phyloP scores from a whole-genome alignment of 805 yeast genomes.

The Candida broadrunensis region DNA sequence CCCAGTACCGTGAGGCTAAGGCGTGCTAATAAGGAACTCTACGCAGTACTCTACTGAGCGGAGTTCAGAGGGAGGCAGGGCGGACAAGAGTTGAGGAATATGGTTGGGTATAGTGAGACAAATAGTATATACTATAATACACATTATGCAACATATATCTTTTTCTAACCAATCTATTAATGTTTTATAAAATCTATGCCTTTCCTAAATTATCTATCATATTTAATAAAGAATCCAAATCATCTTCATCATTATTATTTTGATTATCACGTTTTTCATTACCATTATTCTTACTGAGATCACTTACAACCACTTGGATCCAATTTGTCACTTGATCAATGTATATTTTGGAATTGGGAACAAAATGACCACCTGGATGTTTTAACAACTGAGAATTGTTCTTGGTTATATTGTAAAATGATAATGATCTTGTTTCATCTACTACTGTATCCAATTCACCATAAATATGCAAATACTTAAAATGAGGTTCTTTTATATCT shows the following conservation, averaged over 20 bases:
- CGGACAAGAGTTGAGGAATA: too few relatives aligned
- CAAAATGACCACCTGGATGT: conserved; percentile 98
- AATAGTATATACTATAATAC: too few relatives aligned
- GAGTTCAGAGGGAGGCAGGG: too few relatives aligned
- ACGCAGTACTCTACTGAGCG: too few relatives aligned
- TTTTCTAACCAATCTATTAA: too few relatives aligned
- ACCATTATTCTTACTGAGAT: too few relatives aligned
- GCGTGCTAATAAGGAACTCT: too few relatives aligned
- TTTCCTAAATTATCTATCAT: conserved; percentile 34
- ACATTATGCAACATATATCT: too few relatives aligned
- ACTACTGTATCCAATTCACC: conserved; percentile 91
- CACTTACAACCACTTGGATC: conserved; percentile 22
- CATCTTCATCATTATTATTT: conserved; percentile 12
- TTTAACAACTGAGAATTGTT: conserved; percentile 57
- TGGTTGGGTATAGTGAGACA: too few relatives aligned
- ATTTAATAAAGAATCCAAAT: conserved; percentile 30
- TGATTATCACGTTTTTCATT: not conserved
- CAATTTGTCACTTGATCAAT: conserved; percentile 40
- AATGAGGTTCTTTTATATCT: conserved; percentile 19
- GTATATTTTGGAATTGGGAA: conserved; percentile 73
- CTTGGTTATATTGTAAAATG: conserved; percentile 41
- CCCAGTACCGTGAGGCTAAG: too few relatives aligned
- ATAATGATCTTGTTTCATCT: conserved; percentile 63
- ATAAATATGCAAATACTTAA: conserved; percentile 61
- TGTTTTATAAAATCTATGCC: conserved; percentile 3